A percentile compares a stretch with the other conserved stretches of the same genome.
Conservation (phyloP, 352 stramenopile genomes). For the Stramenopiles sp. region DNA sequence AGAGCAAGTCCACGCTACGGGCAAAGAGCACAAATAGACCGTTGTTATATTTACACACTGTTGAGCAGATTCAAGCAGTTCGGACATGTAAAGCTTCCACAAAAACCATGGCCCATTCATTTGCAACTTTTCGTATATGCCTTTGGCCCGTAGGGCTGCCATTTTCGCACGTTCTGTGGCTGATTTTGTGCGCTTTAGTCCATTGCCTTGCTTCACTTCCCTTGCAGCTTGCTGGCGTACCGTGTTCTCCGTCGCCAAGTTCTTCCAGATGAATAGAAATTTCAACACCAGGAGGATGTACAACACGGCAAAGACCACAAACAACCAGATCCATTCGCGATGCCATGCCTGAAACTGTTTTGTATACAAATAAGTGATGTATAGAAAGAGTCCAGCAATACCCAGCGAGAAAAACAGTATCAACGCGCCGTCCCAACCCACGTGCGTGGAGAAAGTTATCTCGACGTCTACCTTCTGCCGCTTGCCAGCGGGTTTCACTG, state of each 20-base stretch:
- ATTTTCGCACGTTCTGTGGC: constrained; percentile 1
- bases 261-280: constrained; percentile 2
- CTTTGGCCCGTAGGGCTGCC: not conserved
- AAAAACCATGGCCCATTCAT: constrained; percentile 13
- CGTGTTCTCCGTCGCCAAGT: not conserved
- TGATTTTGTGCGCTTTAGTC: not conserved
- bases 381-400: constrained; percentile 4
- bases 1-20: not conserved
- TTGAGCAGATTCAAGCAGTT: constrained; percentile 12
- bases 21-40: constrained; percentile 2
- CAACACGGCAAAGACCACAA: constrained; percentile 13
- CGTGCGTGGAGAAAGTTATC: not conserved
- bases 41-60: constrained; percentile 3
- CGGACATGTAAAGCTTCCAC: constrained; percentile 10
- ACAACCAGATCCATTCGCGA: not conserved
- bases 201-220: not conserved
- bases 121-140: constrained; percentile 8
- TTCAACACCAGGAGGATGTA: not conserved
- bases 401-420: constrained; percentile 4
- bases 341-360: constrained; percentile 10
- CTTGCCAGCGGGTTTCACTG: not conserved
- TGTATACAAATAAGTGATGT: constrained; percentile 12
- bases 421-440: constrained; percentile 11
- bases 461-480: not conserved
- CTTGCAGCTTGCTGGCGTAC: not conserved